Evolutionary conservation across 2,329 filamentous ascomycete species (phyloP), one percentile per base, ranked within the genome.

Genomic region (Alternaria atra): DNA sequence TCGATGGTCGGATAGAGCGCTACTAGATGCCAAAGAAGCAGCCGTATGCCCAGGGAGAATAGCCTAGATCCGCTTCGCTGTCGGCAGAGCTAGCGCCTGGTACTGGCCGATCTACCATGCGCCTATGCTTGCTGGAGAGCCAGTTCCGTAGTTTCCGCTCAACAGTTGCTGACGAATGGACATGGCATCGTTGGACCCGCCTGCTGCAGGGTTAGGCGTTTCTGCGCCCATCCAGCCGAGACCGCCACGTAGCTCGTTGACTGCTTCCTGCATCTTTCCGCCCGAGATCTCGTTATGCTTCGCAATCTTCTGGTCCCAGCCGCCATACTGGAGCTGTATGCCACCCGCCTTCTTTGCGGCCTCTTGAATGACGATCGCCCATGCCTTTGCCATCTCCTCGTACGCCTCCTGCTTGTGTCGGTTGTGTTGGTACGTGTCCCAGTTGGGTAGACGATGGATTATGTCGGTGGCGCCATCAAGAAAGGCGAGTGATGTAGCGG

Each of bases 361-460:
- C 79, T 99, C 95, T 63, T 90, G 90, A 69, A 99, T 91, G 51
- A 97, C 94, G 68, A 96, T 80, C 15, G 92, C 90, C 95, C 95
- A 99, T 1, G 95, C 95, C 73, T 91, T 93, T 27, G 92, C 90
- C 65, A 99, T 94, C 76, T 98, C 95, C 73, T 99, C 94, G 75
- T 99, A 99, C 6, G 94, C 94, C 65, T 93, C 93, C 68, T 97
- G 91, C 80, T 97, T 97, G 82, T 97, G 92, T 71, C 97, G 87
- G 67, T 94, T 94, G 81, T 97, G 91, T 64, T 92, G 89, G 61
- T 91, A 91, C 44, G 89, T 92, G 69, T 95, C 91, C 93, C 94
- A 99, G 73, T 97, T 88, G 3, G 95, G 95, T 43, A 99, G 84
- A 39, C 89, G 86, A 78, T 99, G 94, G 58, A 98, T 91, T 58